Conservation (phyloP, 768 basidiomycete genomes). For the Daedaleopsis nitida region DNA sequence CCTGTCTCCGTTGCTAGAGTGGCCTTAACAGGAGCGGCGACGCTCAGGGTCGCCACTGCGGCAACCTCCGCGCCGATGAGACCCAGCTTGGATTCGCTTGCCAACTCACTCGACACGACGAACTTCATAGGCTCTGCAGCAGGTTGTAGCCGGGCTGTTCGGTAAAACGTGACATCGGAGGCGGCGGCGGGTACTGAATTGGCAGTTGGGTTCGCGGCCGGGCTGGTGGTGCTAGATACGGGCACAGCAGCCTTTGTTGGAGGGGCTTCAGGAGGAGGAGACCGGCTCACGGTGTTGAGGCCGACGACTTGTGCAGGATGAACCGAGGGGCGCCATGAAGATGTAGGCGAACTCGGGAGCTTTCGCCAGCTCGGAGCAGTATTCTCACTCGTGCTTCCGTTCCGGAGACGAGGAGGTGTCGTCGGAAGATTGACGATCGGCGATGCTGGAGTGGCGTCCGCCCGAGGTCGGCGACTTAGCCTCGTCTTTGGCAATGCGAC, state of each 20-base stretch:
- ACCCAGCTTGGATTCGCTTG: conserved; percentile 29
- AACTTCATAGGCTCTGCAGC: conserved; percentile 66
- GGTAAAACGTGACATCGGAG: conserved; percentile 72
- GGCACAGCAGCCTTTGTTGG: conserved; percentile 25
- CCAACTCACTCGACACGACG: conserved; percentile 79
- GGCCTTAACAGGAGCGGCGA: background rate
- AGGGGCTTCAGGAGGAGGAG: conserved; percentile 60
- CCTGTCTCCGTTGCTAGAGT: background rate
- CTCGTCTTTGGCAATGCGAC: conserved; percentile 39
- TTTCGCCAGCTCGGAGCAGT: conserved; percentile 44
- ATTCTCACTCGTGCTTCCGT: conserved; percentile 29
- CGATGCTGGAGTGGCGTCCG: conserved; percentile 7
- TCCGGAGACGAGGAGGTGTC: conserved; percentile 16
- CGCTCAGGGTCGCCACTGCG: conserved; percentile 1
- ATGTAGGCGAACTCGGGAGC: conserved; percentile 23
- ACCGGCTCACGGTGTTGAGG: conserved; percentile 63
- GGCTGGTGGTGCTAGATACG: background rate
- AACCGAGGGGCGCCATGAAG: conserved; percentile 18
- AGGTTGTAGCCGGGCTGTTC: conserved; percentile 57
- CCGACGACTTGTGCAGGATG: conserved; percentile 9
- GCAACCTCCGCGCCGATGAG: background rate
- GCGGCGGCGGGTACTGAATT: conserved; percentile 53
- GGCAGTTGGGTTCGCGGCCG: conserved; percentile 50
- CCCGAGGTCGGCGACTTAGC: conserved; percentile 8
- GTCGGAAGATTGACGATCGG: conserved; percentile 45